These are phyloP conservation scores for Ophiostoma tasmaniense DNA, from an alignment of 2,329 filamentous ascomycete genomes.

Conservation along the genomic window DNA sequence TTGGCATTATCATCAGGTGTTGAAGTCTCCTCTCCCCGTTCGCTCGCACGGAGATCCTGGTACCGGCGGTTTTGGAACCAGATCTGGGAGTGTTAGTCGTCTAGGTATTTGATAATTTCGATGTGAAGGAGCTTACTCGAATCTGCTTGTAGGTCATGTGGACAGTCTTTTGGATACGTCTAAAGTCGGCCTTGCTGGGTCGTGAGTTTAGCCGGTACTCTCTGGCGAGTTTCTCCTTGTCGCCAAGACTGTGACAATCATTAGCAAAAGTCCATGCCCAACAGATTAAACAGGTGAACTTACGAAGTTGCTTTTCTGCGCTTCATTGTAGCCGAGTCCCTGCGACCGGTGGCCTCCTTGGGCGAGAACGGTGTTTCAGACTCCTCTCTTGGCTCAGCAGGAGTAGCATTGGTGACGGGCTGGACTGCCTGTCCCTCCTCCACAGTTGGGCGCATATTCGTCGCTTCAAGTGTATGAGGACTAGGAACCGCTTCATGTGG, in stretches of 20 bases:
- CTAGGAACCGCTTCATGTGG: neutral
- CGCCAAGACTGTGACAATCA: neutral
- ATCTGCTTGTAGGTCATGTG: conserved; percentile 10
- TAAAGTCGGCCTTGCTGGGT: neutral
- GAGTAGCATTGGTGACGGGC: neutral
- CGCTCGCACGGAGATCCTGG: neutral
- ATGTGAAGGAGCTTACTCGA: neutral
- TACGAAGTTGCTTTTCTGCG: conserved; percentile 5
- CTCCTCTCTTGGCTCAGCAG: neutral
- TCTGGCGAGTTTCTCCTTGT: neutral
- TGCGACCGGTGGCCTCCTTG: neutral
- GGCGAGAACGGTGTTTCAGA: neutral
- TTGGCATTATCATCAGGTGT: conserved; percentile 1
- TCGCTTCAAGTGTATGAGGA: neutral
- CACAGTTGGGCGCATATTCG: neutral
- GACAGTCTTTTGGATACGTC: neutral
- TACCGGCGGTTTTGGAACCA: conserved; percentile 30
- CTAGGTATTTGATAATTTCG: no score
- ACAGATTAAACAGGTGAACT: neutral
- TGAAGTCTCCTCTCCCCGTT: neutral
- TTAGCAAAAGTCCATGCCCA: neutral
- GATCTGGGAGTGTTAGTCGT: neutral
- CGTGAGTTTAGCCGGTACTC: neutral
- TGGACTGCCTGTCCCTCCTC: neutral
- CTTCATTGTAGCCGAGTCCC: neutral